These are phyloP conservation scores for Betula pendula DNA, from an alignment of 306 rosid species.

Conservation along the genomic window DNA sequence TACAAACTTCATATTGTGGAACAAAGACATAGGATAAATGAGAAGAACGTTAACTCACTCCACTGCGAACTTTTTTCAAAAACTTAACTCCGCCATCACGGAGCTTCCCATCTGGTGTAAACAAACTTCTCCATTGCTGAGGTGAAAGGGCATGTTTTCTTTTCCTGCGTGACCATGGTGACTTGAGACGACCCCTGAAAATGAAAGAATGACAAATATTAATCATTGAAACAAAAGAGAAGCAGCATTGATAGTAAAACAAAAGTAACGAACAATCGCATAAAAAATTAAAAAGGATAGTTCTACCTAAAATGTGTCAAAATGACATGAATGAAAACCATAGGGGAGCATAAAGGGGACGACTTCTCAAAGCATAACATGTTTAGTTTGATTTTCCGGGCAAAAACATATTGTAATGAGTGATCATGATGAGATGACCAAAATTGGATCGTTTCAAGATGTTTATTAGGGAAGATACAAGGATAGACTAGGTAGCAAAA, in stretches of 20 bases:
- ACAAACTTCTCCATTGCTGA: slow-evolving; percentile 76
- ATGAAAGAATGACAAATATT: slow-evolving; percentile 11
- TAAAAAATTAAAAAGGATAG: slow-evolving; percentile 4
- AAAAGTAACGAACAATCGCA: slow-evolving; percentile 15
- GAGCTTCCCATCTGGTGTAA: slow-evolving; percentile 77
- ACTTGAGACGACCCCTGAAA: slow-evolving; percentile 91
- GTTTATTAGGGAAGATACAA: not conserved
- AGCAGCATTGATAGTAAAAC: slow-evolving; percentile 2
- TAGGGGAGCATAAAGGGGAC: slow-evolving; percentile 1
- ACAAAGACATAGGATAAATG: slow-evolving; percentile 5
- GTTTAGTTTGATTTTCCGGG: not conserved
- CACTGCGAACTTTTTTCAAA: slow-evolving; percentile 95
- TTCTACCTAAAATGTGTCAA: not conserved
- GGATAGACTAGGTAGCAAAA: not conserved
- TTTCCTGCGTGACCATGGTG: slow-evolving; percentile 98
- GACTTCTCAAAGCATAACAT: not conserved
- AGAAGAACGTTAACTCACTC: slow-evolving; percentile 64
- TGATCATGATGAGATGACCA: not conserved
- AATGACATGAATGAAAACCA: slow-evolving; percentile 14
- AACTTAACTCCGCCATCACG: slow-evolving; percentile 88
- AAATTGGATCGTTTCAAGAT: not conserved
- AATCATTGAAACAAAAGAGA: not conserved
- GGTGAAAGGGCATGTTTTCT: slow-evolving; percentile 83
- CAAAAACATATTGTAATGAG: not conserved
- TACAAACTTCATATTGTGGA: slow-evolving; percentile 7